Base-by-base conservation (phyloP, 805 yeast genomes). In the Starmerella stellata region DNA sequence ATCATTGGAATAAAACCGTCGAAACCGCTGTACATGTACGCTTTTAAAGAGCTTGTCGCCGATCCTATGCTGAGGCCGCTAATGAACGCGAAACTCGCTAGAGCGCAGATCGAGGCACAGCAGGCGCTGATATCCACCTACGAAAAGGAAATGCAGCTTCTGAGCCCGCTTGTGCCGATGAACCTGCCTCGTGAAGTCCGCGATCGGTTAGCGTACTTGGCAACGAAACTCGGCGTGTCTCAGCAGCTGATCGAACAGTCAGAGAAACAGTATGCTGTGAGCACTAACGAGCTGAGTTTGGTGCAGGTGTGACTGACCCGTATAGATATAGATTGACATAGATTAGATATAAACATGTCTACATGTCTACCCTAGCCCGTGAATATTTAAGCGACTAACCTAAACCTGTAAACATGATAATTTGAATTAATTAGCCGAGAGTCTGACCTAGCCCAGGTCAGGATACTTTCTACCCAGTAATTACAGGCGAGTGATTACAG, bases 21-120 rank as follows among this genome's bases (percentile, higher is more conserved):
- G 0, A 75, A 83, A 50, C 96, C 98, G 2, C 60, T 90, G 18
- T 83, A 64, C 56, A 66, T 68, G 41, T 79, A 85, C 0, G 94
- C 96, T 0, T 90, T 87, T 59, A 51, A 63, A 40, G 68, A 69
- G 42, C 63, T 90, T 52, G 66, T 74, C 2, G 47, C 63, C 2
- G 85, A 83, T 52, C 50, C 61, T 14, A 63, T 65, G 15, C 58
- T 78, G 5, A 68, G 64, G 40, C 70, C 70, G 19, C 63, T 72
- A 11, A 65, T 80, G 54, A 93, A 82, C 54, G 64, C 75, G 2
- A 66, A 70, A 19, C 73, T 75, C 44, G 58, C 76, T 38, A 59
- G 64, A 35, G 64, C 64, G 31, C 59, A 75, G 36, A 68, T 81
- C 32, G 57, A 63, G 3, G 56, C 69, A 39, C 93, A 82, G 50